A percentile compares a stretch with the other conserved stretches of the same genome.
These are phyloP conservation scores for Westerdykella sp. DNA, from an alignment of 2,329 filamentous ascomycete species.

Conservation along the genomic window DNA sequence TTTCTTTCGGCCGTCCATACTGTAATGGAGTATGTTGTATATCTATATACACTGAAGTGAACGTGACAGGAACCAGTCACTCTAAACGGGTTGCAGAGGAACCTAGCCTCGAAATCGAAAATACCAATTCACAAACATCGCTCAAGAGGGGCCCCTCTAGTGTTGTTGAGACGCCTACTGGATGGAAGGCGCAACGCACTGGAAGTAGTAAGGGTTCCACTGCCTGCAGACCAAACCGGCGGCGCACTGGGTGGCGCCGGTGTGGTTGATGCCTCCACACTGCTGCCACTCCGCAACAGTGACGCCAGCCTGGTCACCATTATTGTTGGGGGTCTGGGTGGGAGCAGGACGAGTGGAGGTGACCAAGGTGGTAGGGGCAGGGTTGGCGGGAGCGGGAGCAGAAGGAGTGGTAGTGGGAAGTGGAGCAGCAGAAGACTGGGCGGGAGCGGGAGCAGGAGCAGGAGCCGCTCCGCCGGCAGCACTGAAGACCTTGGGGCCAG, in stretches of 20 bases:
- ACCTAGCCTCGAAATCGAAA: not conserved
- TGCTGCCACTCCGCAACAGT: slow-evolving; percentile 36
- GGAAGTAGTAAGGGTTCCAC: slow-evolving; percentile 43
- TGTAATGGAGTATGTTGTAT: too few species aligned
- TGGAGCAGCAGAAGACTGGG: slow-evolving; percentile 5
- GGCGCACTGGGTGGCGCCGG: slow-evolving; percentile 38
- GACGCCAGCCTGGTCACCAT: slow-evolving; percentile 7
- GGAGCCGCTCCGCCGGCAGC: slow-evolving; percentile 20
- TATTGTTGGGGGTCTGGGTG: slow-evolving; percentile 2
- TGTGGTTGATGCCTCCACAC: slow-evolving; percentile 43
- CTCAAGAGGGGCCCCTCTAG: too few species aligned
- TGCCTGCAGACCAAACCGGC: slow-evolving; percentile 36
- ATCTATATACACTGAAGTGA: not conserved
- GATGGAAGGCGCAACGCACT: slow-evolving; percentile 31
- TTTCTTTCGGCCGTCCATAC: too few species aligned
- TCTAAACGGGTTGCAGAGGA: not conserved
- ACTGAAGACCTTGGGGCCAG: slow-evolving; percentile 36
- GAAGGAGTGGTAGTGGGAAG: slow-evolving; percentile 8
- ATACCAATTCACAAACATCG: not conserved
- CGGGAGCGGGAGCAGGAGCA: slow-evolving; percentile 9
- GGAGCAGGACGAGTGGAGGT: slow-evolving; percentile 16
- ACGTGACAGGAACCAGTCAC: not conserved
- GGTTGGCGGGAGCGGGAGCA: slow-evolving; percentile 8
- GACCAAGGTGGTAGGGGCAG: slow-evolving; percentile 15
- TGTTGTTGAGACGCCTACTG: too few species aligned